Percentiles rank a stretch among this genome's conserved stretches.
These are phyloP conservation scores for Draba incana DNA, from an alignment of 345 rosid genomes.

Conservation along the genomic window DNA sequence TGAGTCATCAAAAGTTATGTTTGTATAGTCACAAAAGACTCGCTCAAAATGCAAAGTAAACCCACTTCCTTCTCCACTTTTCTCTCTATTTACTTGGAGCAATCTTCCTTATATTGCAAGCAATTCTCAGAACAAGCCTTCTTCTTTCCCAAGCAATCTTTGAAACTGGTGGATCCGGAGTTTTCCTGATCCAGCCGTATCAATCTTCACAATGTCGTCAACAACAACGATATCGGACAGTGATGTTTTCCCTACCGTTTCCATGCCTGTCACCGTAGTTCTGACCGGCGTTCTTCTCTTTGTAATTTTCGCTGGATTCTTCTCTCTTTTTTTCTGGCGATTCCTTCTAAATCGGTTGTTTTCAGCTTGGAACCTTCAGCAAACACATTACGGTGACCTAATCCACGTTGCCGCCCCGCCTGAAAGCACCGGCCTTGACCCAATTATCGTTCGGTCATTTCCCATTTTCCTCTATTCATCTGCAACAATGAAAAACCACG, in stretches of 20 bases:
- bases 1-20: not conserved
- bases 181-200: constrained; percentile 10
- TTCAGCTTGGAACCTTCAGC: constrained; percentile 46
- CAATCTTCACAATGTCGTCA: constrained; percentile 34
- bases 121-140: constrained; percentile 25
- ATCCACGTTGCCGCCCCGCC: constrained; percentile 19
- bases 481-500: constrained; percentile 49
- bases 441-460: constrained; percentile 52
- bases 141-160: constrained; percentile 18
- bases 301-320: constrained; percentile 59
- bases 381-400: constrained; percentile 46
- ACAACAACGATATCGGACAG: constrained; percentile 20
- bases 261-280: constrained; percentile 53
- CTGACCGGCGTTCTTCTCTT: constrained; percentile 57
- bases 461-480: constrained; percentile 60
- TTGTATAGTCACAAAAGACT: constrained; percentile 25
- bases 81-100: constrained; percentile 14
- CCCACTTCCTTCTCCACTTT: constrained; percentile 37
- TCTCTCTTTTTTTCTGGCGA: constrained; percentile 60
- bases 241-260: constrained; percentile 21
- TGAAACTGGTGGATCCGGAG: constrained; percentile 3
- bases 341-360: constrained; percentile 58
- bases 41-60: constrained; percentile 38
- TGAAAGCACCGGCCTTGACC: constrained; percentile 60
- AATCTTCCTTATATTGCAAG: constrained; percentile 7